Conservation (phyloP, 2,329 filamentous ascomycete species). For the Rugonectria rugulosa region DNA sequence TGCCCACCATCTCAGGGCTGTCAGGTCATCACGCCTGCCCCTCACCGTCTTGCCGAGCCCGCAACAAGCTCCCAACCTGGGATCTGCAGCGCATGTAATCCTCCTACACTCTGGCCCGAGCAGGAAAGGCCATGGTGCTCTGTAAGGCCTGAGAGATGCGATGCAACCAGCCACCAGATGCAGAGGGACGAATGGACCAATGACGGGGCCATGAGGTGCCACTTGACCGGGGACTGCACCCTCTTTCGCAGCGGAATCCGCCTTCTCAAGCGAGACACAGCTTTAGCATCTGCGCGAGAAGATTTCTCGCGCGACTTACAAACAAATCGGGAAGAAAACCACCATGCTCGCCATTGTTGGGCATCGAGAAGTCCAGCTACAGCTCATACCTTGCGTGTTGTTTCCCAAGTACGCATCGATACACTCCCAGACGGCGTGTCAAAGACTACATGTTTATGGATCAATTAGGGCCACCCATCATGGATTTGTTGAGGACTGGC, state of each 20-base stretch:
- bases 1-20: background rate
- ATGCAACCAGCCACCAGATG: constrained; percentile 20
- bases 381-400: too few relatives aligned
- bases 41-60: constrained; percentile 9
- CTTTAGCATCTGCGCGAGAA: constrained; percentile 2
- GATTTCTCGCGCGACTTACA: constrained; percentile 11
- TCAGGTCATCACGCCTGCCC: background rate
- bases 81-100: constrained; percentile 13
- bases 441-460: too few relatives aligned
- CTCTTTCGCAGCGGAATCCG: background rate
- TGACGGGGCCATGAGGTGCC: constrained; percentile 1
- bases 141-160: background rate
- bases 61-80: constrained; percentile 10
- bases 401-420: too few relatives aligned
- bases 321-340: background rate
- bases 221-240: constrained; percentile 6
- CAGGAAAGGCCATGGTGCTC: background rate
- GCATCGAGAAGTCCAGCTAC: too few relatives aligned
- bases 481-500: background rate
- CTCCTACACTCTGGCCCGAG: constrained; percentile 13
- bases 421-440: too few relatives aligned
- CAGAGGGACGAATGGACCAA: constrained; percentile 1
- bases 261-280: constrained; percentile 10
- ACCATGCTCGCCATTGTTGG: background rate
- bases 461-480: constrained; percentile 14